These are phyloP conservation scores for Candida nitratophila DNA, from an alignment of 805 yeast genomes.

Conservation along the genomic window DNA sequence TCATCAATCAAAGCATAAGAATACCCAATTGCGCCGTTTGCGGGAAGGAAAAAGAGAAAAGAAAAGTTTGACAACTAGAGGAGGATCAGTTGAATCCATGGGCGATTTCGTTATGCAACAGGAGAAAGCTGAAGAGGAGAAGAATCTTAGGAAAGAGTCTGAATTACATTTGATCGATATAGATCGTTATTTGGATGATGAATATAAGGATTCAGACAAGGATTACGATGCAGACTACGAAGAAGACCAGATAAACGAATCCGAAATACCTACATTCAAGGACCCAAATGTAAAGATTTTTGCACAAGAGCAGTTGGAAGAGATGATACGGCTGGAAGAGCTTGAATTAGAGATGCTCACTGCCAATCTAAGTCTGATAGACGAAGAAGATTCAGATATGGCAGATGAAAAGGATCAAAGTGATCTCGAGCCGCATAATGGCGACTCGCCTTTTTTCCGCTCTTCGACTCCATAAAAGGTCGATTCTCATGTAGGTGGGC, in stretches of 20 bases:
- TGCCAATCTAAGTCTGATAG: slow-evolving; percentile 15
- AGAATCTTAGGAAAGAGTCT: slow-evolving; percentile 14
- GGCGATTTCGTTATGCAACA: slow-evolving; percentile 20
- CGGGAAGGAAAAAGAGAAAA: not conserved
- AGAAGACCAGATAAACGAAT: not conserved
- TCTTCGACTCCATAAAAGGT: too few relatives aligned
- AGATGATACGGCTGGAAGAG: slow-evolving; percentile 18
- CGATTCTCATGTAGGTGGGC: too few relatives aligned
- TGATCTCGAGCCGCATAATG: too few relatives aligned
- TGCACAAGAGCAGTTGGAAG: slow-evolving; percentile 21
- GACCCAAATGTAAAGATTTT: not conserved
- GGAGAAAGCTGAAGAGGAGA: slow-evolving; percentile 11
- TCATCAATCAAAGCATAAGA: not conserved
- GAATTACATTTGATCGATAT: slow-evolving; percentile 12
- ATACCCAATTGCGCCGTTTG: not conserved
- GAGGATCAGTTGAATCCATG: slow-evolving; percentile 17
- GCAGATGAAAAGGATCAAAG: slow-evolving; percentile 17
- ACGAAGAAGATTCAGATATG: slow-evolving; percentile 29
- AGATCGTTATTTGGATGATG: slow-evolving; percentile 7
- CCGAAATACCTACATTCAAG: not conserved
- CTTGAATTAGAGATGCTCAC: slow-evolving; percentile 8
- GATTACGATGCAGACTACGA: slow-evolving; percentile 23
- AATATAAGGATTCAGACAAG: slow-evolving; percentile 7
- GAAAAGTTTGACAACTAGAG: not conserved
- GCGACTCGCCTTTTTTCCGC: too few relatives aligned